phyloP scores from a whole-genome alignment of 129 eudicot genomes.

The Kitagawia praeruptora region DNA sequence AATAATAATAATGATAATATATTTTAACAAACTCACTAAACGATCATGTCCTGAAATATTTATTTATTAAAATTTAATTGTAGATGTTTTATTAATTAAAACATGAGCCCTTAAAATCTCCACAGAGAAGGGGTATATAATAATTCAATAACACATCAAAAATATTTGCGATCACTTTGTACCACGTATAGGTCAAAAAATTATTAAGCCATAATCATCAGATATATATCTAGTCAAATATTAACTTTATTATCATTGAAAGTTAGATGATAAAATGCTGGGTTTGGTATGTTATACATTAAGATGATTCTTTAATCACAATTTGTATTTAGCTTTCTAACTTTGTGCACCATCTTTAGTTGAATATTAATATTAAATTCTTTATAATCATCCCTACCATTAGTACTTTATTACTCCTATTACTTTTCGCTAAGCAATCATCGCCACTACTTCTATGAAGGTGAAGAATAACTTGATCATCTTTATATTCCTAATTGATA shows the following conservation, averaged over 20 bases:
- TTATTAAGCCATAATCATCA: background rate
- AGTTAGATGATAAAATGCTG: background rate
- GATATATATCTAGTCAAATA: background rate
- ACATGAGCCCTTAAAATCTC: no score
- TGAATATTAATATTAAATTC: background rate
- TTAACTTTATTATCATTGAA: background rate
- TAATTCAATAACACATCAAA: no score
- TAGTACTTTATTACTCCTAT: background rate
- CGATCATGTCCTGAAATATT: no score
- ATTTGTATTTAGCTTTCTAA: background rate
- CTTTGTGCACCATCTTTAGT: background rate
- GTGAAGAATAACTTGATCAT: background rate
- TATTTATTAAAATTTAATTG: no score
- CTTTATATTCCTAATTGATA: background rate
- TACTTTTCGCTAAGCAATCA: slow-evolving; percentile 1
- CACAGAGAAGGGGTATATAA: no score
- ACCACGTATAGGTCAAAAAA: no score
- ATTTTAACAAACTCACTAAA: no score
- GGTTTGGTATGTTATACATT: background rate
- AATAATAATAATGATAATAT: no score
- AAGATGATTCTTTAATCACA: background rate
- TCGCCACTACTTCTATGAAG: background rate
- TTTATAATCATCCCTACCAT: background rate
- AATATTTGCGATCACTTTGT: no score
- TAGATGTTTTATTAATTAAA: no score